Base-by-base conservation (phyloP, 2,329 filamentous ascomycete species). In the Cercospora sp. region DNA sequence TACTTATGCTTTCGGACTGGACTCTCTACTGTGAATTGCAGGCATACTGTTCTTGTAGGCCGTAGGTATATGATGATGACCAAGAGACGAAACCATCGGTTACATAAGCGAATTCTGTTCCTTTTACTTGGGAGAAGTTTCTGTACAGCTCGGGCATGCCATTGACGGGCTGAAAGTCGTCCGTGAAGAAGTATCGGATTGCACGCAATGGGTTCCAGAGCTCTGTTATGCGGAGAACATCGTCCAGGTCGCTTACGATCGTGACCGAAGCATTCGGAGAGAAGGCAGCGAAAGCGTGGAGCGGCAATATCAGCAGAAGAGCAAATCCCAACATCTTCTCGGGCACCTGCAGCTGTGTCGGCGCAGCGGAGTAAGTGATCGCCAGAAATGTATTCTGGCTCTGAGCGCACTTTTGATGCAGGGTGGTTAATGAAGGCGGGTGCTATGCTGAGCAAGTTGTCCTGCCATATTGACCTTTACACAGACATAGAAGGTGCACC, bases 231-330 rank as follows among this genome's bases (percentile, higher is more conserved):
- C 74, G 69, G 13, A 76, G 65, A 18, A 73, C 64, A 51, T 76
- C 75, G 59, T 76, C 75, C 8, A 76, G 63, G 57, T 76, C 74
- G 42, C 67, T 70, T 45, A 75, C 60, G 60, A 76, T 64, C 12
- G 72, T 73, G 10, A 76, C 26, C 12, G 53, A n/a, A 12, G 53
- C 23, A 30, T 30, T 57, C 13, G 53, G n/a, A 8, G 26, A 36
- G 33, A 45, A 61, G 20, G 33, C 36, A 45, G 59, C 59, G 36
- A 36, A 26, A 20, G 33, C 33, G n/a, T 1, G 7, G n/a, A 61
- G 59, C 9, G 59, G 36, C 33, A 61, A 33, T 13, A 26, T 8
- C 18, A 61, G 6, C 33, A 42, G 23, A 8, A 61, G 16, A 23
- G 26, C 18, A 13, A 16, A 4, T 12, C 7, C 23, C 12, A 10